A percentile compares a stretch with the other conserved stretches of the same genome.
Evolutionary conservation across 2,329 filamentous ascomycete genomes (phyloP).

Genomic region (Metarhizium guizhouense): DNA sequence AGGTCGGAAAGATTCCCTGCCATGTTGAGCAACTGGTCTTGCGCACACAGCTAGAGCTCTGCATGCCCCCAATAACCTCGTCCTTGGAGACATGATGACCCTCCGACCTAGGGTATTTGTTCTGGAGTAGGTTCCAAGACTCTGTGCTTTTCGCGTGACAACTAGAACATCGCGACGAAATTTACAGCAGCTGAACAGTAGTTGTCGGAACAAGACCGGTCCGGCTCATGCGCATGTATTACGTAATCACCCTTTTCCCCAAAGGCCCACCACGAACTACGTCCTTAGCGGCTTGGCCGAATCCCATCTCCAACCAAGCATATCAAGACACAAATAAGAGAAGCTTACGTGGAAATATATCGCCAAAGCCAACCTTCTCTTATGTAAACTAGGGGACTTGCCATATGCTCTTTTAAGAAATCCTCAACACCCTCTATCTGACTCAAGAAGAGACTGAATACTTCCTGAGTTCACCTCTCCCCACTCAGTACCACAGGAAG

Average conservation of each 20-base stretch:
- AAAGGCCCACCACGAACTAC: background rate
- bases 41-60: constrained; percentile 22
- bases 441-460: too few relatives aligned
- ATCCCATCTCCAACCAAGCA: background rate
- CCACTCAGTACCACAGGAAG: too few relatives aligned
- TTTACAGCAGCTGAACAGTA: constrained; percentile 1
- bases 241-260: background rate
- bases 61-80: constrained; percentile 25
- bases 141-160: constrained; percentile 1
- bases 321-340: background rate
- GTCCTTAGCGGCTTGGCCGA: background rate
- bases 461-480: too few relatives aligned
- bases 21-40: constrained; percentile 15
- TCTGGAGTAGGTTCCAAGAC: background rate
- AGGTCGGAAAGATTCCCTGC: constrained; percentile 13
- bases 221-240: constrained; percentile 2
- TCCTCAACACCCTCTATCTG: too few relatives aligned
- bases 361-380: too few relatives aligned
- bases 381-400: too few relatives aligned
- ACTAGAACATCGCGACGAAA: constrained; percentile 2
- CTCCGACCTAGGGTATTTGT: constrained; percentile 1
- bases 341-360: too few relatives aligned
- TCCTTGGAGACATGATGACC: constrained; percentile 24
- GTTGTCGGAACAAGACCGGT: constrained; percentile 11
- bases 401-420: too few relatives aligned